These are phyloP conservation scores for Pichia pseudocactophila DNA, from an alignment of 805 yeast genomes.

Conservation along the genomic window DNA sequence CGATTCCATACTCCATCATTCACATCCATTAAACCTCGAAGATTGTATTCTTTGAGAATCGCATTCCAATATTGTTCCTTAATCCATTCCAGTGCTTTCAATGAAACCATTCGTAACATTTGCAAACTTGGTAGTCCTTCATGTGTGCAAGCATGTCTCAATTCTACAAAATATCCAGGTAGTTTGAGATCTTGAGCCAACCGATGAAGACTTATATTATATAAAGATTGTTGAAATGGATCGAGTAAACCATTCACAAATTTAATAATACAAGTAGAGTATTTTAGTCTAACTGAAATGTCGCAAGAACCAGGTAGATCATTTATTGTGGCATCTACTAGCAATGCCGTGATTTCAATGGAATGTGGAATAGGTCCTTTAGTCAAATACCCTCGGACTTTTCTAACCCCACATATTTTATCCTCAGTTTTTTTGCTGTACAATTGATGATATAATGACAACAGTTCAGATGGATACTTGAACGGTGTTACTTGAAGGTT, in stretches of 20 bases:
- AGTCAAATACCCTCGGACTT: slow-evolving; percentile 44
- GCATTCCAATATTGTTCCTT: slow-evolving; percentile 62
- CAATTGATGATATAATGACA: slow-evolving; percentile 41
- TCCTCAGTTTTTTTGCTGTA: slow-evolving; percentile 28
- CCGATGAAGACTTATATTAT: slow-evolving; percentile 68
- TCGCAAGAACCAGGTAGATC: slow-evolving; percentile 27
- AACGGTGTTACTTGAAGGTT: slow-evolving; percentile 29
- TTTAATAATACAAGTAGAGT: slow-evolving; percentile 67
- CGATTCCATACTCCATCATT: not conserved
- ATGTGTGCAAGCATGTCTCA: slow-evolving; percentile 87
- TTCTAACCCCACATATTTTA: slow-evolving; percentile 39
- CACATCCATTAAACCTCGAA: not conserved
- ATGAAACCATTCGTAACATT: slow-evolving; percentile 51
- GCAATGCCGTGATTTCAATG: slow-evolving; percentile 53
- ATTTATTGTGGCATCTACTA: slow-evolving; percentile 41
- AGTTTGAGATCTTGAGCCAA: slow-evolving; percentile 61
- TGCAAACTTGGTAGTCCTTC: slow-evolving; percentile 68
- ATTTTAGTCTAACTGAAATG: slow-evolving; percentile 39
- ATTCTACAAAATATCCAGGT: slow-evolving; percentile 79
- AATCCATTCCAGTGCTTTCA: slow-evolving; percentile 68
- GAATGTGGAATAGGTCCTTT: slow-evolving; percentile 67
- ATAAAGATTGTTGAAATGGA: slow-evolving; percentile 70
- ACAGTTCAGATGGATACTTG: slow-evolving; percentile 35
- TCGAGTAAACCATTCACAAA: slow-evolving; percentile 90
- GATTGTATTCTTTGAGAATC: slow-evolving; percentile 16